phyloP scores from a whole-genome alignment of 2,329 filamentous ascomycete genomes.

The Monosporascus cannonballus region DNA sequence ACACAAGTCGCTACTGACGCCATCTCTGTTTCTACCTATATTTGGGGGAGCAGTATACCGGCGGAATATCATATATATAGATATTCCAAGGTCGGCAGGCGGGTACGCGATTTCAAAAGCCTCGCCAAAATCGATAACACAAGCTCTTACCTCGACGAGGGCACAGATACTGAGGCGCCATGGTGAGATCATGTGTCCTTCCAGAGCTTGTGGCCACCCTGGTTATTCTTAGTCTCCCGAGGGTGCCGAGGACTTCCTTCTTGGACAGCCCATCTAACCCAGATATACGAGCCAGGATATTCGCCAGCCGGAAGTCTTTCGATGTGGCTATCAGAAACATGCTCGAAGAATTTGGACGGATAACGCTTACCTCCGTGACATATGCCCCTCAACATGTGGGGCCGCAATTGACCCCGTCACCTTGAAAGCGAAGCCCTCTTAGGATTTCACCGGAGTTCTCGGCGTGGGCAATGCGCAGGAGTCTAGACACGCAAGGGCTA shows the following conservation, averaged over 20 bases:
- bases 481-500: conserved; percentile 16
- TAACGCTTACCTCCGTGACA: conserved; percentile 25
- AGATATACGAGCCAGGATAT: conserved; percentile 18
- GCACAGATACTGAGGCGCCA: conserved; percentile 13
- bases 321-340: neutral
- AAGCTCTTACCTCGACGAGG: conserved; percentile 2
- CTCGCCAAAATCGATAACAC: conserved; percentile 17
- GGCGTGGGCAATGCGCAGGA: neutral
- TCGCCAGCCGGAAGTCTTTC: conserved; percentile 21
- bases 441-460: conserved; percentile 6
- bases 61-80: too few species aligned
- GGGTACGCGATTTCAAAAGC: conserved; percentile 10
- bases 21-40: conserved; percentile 13
- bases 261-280: conserved; percentile 17
- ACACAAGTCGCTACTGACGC: conserved; percentile 24
- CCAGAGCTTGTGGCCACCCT: conserved; percentile 2
- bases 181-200: conserved; percentile 7
- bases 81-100: conserved; percentile 18
- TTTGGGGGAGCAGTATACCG: conserved; percentile 25
- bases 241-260: conserved; percentile 9
- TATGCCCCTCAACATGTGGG: conserved; percentile 20
- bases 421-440: conserved; percentile 14
- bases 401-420: conserved; percentile 14
- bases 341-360: neutral
- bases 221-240: conserved; percentile 8